Evolutionary conservation across 306 rosid species (phyloP), one percentile per base, ranked within the genome.

Genomic region (Hippophae tibetana): DNA sequence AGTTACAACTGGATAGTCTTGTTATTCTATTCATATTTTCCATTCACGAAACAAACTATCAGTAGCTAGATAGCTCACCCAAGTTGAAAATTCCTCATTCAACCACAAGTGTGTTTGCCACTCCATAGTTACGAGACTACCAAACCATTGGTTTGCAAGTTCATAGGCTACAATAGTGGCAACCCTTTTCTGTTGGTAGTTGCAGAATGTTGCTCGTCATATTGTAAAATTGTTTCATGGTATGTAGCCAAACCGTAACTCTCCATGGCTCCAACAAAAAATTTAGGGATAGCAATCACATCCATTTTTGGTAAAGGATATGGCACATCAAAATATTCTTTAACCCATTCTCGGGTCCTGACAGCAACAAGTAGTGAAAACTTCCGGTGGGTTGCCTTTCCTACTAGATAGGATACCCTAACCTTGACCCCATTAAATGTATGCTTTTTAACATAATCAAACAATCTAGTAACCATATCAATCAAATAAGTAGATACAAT

Each of bases 71-170:
- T 87, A 90, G 81, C 95, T 85, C 83, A 90, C 96, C 96, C 97
- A 90, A 69, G 97, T 90, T 45, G 97, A 96, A 67, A 90, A 90
- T 27, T 96, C 97, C 76, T 90, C 97, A 68, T 90, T 90, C 74
- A 90, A 72, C 97, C 97, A 90, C 61, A 90, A 78, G 80, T 90
- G 87, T n/a, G 94, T 87, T 96, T 96, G 87, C 97, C 97, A 90
- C 75, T 87, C 97, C 97, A 87, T 87, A n/a, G 96, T 90, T 62
- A 90, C 97, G 62, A 90, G 96, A 77, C 87, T 85, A n/a, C 97
- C 97, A 76, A 90, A 90, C 97, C 97, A 90, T 67, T 90, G 96
- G 61, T 90, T 96, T 47, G 97, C 97, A 67, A 90, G 78, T 76
- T 90, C 97, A 73, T 90, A 96, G 64, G 96, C 89, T 68, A 90